Base-by-base conservation (phyloP, 1,284 basidiomycete genomes). In the Meripilus lineatus region DNA sequence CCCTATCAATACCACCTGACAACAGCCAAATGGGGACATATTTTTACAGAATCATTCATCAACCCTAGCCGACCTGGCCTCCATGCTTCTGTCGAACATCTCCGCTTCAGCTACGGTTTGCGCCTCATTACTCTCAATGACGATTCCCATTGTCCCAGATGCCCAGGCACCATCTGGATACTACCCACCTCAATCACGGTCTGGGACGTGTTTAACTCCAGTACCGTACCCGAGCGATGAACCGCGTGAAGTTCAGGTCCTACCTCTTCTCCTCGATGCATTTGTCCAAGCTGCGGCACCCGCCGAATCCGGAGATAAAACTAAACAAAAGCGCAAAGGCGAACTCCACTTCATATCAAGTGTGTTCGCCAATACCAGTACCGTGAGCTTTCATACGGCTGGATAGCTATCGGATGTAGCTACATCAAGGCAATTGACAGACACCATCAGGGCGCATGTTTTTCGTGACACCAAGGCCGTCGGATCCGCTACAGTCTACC, bases 61-160 rank as follows among this genome's bases (percentile, higher is more conserved):
- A 3, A 81, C 90, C 42, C 81, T 97, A 15, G 92, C 93, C 24
- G 95, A 98, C 68, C 79, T 98, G 8, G 93, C 93, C 1, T 83
- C 91, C 24, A 99, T 99, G 96, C 75, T 99, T 1, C 76, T 99
- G 5, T 97, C 94, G 15, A 99, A 99, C 66, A 71, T 98, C 34
- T 92, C 93, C 13, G 80, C 89, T 11, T 82, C 90, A 42, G 75
- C 90, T 4, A 68, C 76, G 0, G 77, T 89, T 39, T 85, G 87
- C 50, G 70, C 80, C 3, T 64, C 74, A 1, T 67, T 97, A 8
- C 70, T 94, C 3, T 70, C 73, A 2, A 69, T 94, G 25, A 79
- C 77, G 44, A 71, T 94, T 39, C 67, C 81, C 1, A 70, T 93
- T 39, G 69, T 91, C 14, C 67, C 70, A 5, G 72, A 74, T 53